Conservation (phyloP, 2,329 filamentous ascomycete genomes). For the Acrocalymma vagum region DNA sequence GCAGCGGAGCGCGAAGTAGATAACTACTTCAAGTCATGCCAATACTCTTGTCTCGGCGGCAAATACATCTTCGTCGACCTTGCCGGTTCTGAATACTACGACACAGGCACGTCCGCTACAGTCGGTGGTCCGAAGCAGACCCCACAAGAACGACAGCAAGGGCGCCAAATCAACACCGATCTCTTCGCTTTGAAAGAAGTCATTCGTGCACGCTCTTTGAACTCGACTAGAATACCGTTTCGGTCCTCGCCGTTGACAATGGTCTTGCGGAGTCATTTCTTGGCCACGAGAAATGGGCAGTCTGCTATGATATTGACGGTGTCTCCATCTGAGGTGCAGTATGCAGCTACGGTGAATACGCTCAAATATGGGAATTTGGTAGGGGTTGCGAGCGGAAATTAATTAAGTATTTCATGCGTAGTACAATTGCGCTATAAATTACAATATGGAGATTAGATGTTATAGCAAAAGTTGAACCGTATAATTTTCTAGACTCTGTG, state of each 20-base stretch:
- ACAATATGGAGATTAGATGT: too few relatives aligned
- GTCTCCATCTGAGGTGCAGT: constrained; percentile 48
- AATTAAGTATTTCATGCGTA: too few relatives aligned
- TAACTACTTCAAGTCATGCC: constrained; percentile 26
- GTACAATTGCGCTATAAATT: too few relatives aligned
- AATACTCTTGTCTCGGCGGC: constrained; percentile 46
- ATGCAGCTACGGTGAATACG: constrained; percentile 53
- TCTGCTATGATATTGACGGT: constrained; percentile 52
- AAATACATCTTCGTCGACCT: constrained; percentile 58
- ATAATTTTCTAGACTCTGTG: too few relatives aligned
- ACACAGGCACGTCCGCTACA: too few relatives aligned
- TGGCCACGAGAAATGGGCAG: constrained; percentile 25
- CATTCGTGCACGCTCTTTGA: constrained; percentile 50
- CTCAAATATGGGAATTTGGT: constrained; percentile 55
- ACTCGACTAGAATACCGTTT: constrained; percentile 50
- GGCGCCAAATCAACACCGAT: constrained; percentile 56
- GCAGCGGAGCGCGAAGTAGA: constrained; percentile 44
- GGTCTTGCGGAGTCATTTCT: constrained; percentile 53
- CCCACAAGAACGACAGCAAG: constrained; percentile 50
- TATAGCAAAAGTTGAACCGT: too few relatives aligned
- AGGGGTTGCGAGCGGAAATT: constrained; percentile 37
- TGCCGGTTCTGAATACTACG: constrained; percentile 55
- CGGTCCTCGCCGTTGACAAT: constrained; percentile 54
- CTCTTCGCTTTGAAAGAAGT: constrained; percentile 57
- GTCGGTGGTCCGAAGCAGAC: constrained; percentile 35